Evolutionary conservation across 176 grass and related monocot genomes (phyloP), one percentile per base, ranked within the genome.

Genomic region (Musa troglodytarum): DNA sequence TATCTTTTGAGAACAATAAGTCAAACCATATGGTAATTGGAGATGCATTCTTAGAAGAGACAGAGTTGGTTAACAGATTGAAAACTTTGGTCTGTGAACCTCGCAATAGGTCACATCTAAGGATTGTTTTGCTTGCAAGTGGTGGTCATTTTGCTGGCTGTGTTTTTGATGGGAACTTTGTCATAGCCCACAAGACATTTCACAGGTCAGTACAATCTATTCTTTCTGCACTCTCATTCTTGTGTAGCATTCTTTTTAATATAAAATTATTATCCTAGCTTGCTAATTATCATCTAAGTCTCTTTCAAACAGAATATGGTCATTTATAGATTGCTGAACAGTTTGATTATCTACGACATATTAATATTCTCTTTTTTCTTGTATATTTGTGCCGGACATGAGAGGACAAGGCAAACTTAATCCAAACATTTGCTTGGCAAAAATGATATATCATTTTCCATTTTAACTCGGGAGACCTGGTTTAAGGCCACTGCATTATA

Each of bases 71-170:
- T 72, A 79, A 78, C 73, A 88, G 88, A 82, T 77, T 94, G 63
- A 94, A 89, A 68, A 10, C 15, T 29, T 82, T 99, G 74, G 77
- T 84, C 16, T 66, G 50, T 86, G 90, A 99, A 78, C 84, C 95
- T 78, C 84, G 81, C 57, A 78, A 91, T 81, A 79, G 77, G 12
- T 89, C 86, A 57, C 85, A 68, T 79, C 63, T 94, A 76, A 89
- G 90, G 74, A 91, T 99, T 59, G 68, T 94, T 77, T 75, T 99
- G 51, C 77, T 99, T 77, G 77, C 84, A 83, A 91, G 90, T 80
- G 95, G 95, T 50, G 95, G 95, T 52, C 86, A 94, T 82, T 99
- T 99, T 84, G 90, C 86, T 77, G 95, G 88, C 78, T 99, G 86
- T 74, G 86, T 99, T 89, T 99, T 99, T 53, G 95, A 99, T 53